These are phyloP conservation scores for Silene latifolia DNA, from an alignment of 148 eudicot genomes.

Conservation along the genomic window DNA sequence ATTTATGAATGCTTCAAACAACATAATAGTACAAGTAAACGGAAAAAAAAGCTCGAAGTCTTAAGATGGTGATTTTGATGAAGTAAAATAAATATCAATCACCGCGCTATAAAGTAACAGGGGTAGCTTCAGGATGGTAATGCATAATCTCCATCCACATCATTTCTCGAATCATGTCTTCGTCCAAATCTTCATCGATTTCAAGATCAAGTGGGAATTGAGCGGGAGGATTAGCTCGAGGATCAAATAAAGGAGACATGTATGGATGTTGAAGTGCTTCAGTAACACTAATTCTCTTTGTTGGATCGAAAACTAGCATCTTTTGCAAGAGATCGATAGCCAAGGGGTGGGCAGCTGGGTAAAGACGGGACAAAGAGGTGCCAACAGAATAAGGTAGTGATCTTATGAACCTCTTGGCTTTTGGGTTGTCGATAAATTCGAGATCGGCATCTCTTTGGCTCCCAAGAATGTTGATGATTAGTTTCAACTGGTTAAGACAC, in stretches of 20 bases:
- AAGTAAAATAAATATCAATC: not conserved
- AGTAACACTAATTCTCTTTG: slow-evolving; percentile 59
- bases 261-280: slow-evolving; percentile 73
- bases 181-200: slow-evolving; percentile 56
- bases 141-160: slow-evolving; percentile 70
- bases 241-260: slow-evolving; percentile 58
- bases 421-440: slow-evolving; percentile 42
- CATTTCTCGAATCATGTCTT: slow-evolving; percentile 56
- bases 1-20: slow-evolving; percentile 23
- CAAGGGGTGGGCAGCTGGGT: slow-evolving; percentile 58
- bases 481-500: slow-evolving; percentile 4
- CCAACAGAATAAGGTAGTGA: slow-evolving; percentile 51
- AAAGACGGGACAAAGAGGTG: slow-evolving; percentile 43
- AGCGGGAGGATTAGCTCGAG: slow-evolving; percentile 46
- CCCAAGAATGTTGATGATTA: slow-evolving; percentile 6
- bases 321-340: slow-evolving; percentile 61
- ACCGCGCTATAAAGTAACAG: slow-evolving; percentile 18
- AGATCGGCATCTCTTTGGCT: slow-evolving; percentile 10
- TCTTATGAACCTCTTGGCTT: slow-evolving; percentile 48
- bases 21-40: slow-evolving; percentile 13
- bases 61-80: slow-evolving; percentile 4
- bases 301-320: slow-evolving; percentile 65
- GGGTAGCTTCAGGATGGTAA: slow-evolving; percentile 53
- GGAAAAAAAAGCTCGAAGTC: not conserved
- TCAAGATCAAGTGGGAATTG: slow-evolving; percentile 59